Conservation (phyloP, 1,139 yeast species). For the Debaryomyces nepalensis region DNA sequence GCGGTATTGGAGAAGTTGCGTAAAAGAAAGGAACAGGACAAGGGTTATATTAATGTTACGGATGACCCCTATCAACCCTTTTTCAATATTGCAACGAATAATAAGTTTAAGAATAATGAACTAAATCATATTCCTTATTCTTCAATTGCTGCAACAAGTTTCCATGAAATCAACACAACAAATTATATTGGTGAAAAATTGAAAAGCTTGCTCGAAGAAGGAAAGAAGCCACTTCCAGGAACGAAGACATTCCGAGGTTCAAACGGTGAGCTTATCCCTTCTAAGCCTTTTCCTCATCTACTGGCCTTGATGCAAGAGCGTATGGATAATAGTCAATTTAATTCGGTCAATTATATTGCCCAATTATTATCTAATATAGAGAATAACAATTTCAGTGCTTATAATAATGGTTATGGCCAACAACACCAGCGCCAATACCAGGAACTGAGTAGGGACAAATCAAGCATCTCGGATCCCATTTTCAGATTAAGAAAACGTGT, state of each 20-base stretch:
- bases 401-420: slow-evolving; percentile 47
- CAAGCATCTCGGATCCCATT: slow-evolving; percentile 55
- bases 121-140: slow-evolving; percentile 76
- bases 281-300: slow-evolving; percentile 48
- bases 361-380: slow-evolving; percentile 50
- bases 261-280: slow-evolving; percentile 50
- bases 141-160: slow-evolving; percentile 72
- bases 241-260: slow-evolving; percentile 50
- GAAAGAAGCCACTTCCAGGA: slow-evolving; percentile 48
- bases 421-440: slow-evolving; percentile 27
- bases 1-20: slow-evolving; percentile 84
- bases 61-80: slow-evolving; percentile 93
- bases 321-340: slow-evolving; percentile 27
- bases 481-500: slow-evolving; percentile 73
- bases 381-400: slow-evolving; percentile 51
- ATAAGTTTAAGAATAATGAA: slow-evolving; percentile 51
- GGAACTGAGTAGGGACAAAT: slow-evolving; percentile 30
- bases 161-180: slow-evolving; percentile 70
- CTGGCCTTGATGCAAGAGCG: slow-evolving; percentile 42
- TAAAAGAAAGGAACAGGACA: slow-evolving; percentile 72
- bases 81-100: slow-evolving; percentile 66
- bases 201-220: slow-evolving; percentile 46
- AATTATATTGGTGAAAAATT: slow-evolving; percentile 53
- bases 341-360: slow-evolving; percentile 42
- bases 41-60: slow-evolving; percentile 78